Conservation (phyloP, 345 rosid species). For the Hirschfeldia incana region DNA sequence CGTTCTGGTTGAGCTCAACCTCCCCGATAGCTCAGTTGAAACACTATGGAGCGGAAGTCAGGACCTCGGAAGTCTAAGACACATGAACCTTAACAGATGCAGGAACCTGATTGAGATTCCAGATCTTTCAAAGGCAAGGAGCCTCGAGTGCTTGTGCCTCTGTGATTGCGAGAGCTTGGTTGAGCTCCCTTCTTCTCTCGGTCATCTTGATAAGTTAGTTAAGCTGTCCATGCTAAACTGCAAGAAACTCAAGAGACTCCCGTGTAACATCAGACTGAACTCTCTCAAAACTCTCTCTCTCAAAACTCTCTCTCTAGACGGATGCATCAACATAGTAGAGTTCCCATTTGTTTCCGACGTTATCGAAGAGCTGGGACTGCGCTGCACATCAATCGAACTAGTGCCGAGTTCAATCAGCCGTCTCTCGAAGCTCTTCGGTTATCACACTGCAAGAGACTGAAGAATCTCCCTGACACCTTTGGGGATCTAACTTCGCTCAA, state of each 20-base stretch:
- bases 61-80: constrained; percentile 20
- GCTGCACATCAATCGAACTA: constrained; percentile 18
- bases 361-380: constrained; percentile 17
- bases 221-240: constrained; percentile 16
- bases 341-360: constrained; percentile 30
- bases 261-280: background rate
- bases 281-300: constrained; percentile 8
- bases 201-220: constrained; percentile 28
- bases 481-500: constrained; percentile 12
- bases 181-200: constrained; percentile 25
- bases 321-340: constrained; percentile 23
- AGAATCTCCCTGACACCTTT: constrained; percentile 33
- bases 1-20: background rate
- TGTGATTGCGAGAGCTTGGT: constrained; percentile 25
- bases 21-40: constrained; percentile 1
- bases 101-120: constrained; percentile 19
- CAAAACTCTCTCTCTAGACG: constrained; percentile 7
- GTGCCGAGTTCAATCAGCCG: constrained; percentile 14
- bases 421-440: constrained; percentile 29
- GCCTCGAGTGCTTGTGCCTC: constrained; percentile 17
- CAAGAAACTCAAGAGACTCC: constrained; percentile 23
- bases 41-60: background rate
- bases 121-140: constrained; percentile 27
- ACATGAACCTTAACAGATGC: constrained; percentile 31
- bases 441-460: constrained; percentile 23